These are phyloP conservation scores for Cnidoscolus chayamansa DNA, from an alignment of 441 rosid species.

Conservation along the genomic window DNA sequence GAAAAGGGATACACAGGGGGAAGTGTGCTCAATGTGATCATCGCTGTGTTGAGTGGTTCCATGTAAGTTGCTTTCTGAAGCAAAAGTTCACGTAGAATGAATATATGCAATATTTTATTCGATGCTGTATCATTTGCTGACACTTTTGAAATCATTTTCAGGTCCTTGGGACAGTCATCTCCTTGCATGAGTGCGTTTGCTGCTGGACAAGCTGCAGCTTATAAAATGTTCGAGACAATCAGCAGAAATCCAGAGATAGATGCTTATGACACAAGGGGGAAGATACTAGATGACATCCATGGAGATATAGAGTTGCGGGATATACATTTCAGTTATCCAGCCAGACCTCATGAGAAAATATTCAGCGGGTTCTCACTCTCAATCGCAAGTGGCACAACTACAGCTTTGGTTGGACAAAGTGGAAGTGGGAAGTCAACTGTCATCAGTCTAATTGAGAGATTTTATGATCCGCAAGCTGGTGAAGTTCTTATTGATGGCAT, in stretches of 20 bases:
- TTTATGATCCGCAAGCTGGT: slow-evolving; percentile 71
- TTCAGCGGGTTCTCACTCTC: slow-evolving; percentile 64
- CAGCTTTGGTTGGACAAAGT: slow-evolving; percentile 79
- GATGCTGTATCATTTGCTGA: not conserved
- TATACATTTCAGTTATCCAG: slow-evolving; percentile 60
- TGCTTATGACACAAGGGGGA: slow-evolving; percentile 49
- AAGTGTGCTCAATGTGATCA: slow-evolving; percentile 50
- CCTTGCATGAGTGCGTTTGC: slow-evolving; percentile 65
- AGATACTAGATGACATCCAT: slow-evolving; percentile 42
- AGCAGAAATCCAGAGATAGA: slow-evolving; percentile 68
- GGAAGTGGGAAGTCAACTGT: slow-evolving; percentile 91
- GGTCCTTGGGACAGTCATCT: slow-evolving; percentile 82
- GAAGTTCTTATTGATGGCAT: slow-evolving; percentile 66
- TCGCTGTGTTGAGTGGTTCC: slow-evolving; percentile 67
- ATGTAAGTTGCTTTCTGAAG: slow-evolving; percentile 40
- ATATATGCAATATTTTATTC: not conserved
- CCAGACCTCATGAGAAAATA: slow-evolving; percentile 67
- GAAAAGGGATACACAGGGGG: slow-evolving; percentile 73
- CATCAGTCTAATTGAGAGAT: slow-evolving; percentile 65
- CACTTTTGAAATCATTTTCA: slow-evolving; percentile 13
- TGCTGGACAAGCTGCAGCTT: slow-evolving; percentile 80
- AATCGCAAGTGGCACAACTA: slow-evolving; percentile 54
- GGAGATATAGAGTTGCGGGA: slow-evolving; percentile 63
- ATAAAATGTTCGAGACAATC: slow-evolving; percentile 80
- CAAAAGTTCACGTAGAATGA: not conserved